Base-by-base conservation (phyloP, 208 protist genomes). In the Strigomonas galati region DNA sequence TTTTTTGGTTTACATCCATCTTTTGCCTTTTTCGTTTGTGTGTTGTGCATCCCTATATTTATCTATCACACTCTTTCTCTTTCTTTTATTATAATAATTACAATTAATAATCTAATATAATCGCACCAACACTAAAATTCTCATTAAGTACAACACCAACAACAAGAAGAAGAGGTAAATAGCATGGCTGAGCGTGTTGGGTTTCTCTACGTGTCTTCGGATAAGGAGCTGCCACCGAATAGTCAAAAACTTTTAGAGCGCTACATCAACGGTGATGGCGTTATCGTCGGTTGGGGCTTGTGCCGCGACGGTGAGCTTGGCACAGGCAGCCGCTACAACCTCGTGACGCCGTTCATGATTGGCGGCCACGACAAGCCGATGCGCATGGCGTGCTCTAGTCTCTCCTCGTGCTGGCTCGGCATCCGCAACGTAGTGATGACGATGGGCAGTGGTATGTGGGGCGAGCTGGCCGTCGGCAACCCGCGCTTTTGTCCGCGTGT, bases 381-480 rank as follows among this genome's bases (percentile, higher is more conserved):
- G 19, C 79, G 82, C 21, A 85, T 89, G 57, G 84, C 76, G 15
- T 93, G 87, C 74, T 72, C 74, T 27, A 75, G 71, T 32, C 69
- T 85, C 9, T 84, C 84, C 0, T 91, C 87, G 6, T 71, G 86
- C 0, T 91, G 84, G 81, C 78, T 92, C 0, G 84, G 83, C 19
- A 63, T 78, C 40, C 82, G 70, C 31, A 83, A 78, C 59, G 70
- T 79, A n/a, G 53, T 91, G 28, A 74, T 85, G 67, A 83, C 81
- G 27, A 91, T 91, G 83, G 88, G 88, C 23, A 78, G 80, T 30
- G 83, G 81, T 23, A 81, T 78, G 68, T 94, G 88, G 85, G 88
- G 88, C 17, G 79, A 91, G 74, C 76, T 94, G 46, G 88, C 79
- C 9, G 74, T 90, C 14, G 82, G 82, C 32, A 82, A 88, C 62